phyloP scores from a whole-genome alignment of 257 asterid genomes.

The Apocynum venetum region DNA sequence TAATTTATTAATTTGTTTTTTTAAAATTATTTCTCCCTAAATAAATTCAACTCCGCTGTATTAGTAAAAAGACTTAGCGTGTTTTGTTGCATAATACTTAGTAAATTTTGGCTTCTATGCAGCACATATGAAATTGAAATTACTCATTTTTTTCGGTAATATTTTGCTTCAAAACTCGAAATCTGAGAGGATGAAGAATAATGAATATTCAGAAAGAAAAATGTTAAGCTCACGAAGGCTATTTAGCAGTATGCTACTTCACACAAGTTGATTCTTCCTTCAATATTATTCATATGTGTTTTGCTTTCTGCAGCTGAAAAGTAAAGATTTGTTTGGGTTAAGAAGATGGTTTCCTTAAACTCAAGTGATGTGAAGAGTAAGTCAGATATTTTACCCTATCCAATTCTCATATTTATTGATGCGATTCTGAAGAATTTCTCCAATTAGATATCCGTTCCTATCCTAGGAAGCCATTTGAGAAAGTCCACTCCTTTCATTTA shows the following conservation, averaged over 20 bases:
- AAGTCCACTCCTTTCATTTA: no score
- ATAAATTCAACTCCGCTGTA: no score
- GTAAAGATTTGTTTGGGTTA: not conserved
- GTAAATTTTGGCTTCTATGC: no score
- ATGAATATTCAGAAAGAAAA: not conserved
- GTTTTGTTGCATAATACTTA: no score
- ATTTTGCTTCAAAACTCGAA: no score
- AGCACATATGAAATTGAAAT: not conserved
- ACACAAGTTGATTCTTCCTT: not conserved
- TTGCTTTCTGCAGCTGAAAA: slow-evolving; percentile 15
- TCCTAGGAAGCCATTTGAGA: no score
- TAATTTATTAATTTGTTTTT: not conserved
- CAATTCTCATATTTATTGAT: not conserved
- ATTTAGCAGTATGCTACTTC: not conserved
- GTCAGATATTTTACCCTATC: slow-evolving; percentile 1
- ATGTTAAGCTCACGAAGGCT: not conserved
- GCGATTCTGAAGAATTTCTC: not conserved
- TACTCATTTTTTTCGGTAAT: not conserved
- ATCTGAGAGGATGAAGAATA: no score
- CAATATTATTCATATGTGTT: not conserved
- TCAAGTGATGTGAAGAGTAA: slow-evolving; percentile 38
- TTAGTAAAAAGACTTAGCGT: no score
- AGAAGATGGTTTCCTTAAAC: slow-evolving; percentile 35
- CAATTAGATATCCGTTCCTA: no score
- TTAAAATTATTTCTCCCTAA: no score